These are phyloP conservation scores for Neonectria coccinea DNA, from an alignment of 2,329 filamentous ascomycete species.

Conservation along the genomic window DNA sequence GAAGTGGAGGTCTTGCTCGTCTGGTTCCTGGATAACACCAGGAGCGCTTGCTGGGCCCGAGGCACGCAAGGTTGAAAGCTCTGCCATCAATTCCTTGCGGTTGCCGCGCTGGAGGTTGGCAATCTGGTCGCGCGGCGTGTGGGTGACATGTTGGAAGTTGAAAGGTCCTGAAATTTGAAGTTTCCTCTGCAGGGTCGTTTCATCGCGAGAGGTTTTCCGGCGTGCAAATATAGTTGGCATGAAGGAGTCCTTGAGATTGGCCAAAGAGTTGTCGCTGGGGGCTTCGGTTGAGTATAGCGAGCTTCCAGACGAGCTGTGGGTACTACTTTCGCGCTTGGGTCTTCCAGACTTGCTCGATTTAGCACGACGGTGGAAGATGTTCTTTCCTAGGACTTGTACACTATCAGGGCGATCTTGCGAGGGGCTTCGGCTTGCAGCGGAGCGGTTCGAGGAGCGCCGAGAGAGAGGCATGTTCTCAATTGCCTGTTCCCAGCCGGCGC, in stretches of 20 bases:
- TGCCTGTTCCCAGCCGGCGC: slow-evolving; percentile 62
- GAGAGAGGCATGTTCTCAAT: slow-evolving; percentile 63
- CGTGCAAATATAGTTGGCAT: slow-evolving; percentile 65
- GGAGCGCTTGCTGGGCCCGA: slow-evolving; percentile 33
- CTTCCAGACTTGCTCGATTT: slow-evolving; percentile 56
- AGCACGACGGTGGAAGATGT: slow-evolving; percentile 67
- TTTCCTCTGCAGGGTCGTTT: slow-evolving; percentile 51
- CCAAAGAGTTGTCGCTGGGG: slow-evolving; percentile 49
- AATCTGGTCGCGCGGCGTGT: slow-evolving; percentile 64
- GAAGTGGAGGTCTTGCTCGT: slow-evolving; percentile 58
- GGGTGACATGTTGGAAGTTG: slow-evolving; percentile 75
- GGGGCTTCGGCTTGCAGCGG: slow-evolving; percentile 64
- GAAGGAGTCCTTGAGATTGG: slow-evolving; percentile 57
- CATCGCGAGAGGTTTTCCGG: slow-evolving; percentile 56
- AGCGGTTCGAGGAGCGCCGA: slow-evolving; percentile 68
- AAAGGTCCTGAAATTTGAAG: slow-evolving; percentile 72
- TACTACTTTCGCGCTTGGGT: slow-evolving; percentile 60
- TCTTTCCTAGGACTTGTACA: slow-evolving; percentile 69
- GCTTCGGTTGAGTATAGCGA: slow-evolving; percentile 62
- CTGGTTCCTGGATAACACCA: slow-evolving; percentile 38
- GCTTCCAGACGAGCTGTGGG: slow-evolving; percentile 60
- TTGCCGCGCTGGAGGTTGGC: slow-evolving; percentile 55
- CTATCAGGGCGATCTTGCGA: slow-evolving; percentile 69
- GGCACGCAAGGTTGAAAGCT: slow-evolving; percentile 57
- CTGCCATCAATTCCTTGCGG: slow-evolving; percentile 57